Percentiles rank a stretch among this genome's conserved stretches.
These are phyloP conservation scores for Penicillium sp. DNA, from an alignment of 2,329 filamentous ascomycete genomes.

Conservation along the genomic window DNA sequence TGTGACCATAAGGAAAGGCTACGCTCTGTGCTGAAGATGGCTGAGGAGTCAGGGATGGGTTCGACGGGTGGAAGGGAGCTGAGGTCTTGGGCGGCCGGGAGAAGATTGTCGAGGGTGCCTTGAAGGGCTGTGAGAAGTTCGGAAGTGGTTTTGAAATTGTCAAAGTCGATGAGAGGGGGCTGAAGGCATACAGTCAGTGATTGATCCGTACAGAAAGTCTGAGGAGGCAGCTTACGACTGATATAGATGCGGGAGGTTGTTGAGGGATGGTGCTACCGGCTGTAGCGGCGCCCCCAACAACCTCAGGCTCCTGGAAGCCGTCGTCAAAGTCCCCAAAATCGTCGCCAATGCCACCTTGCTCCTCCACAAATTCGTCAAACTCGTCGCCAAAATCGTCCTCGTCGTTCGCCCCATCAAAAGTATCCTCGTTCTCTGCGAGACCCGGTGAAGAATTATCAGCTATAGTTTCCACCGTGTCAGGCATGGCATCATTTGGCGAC, in stretches of 20 bases:
- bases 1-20: conserved; percentile 95
- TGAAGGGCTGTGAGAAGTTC: conserved; percentile 39
- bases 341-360: conserved; percentile 52
- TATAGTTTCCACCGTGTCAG: conserved; percentile 46
- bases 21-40: conserved; percentile 80
- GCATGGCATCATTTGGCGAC: conserved; percentile 45
- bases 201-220: background rate
- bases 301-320: conserved; percentile 60
- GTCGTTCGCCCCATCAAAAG: conserved; percentile 43
- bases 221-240: conserved; percentile 46
- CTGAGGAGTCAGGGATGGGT: conserved; percentile 45
- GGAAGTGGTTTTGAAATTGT: conserved; percentile 51
- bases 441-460: conserved; percentile 39
- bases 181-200: conserved; percentile 18
- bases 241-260: conserved; percentile 37
- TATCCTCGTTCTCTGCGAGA: conserved; percentile 58
- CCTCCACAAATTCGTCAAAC: conserved; percentile 57
- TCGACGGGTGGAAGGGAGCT: conserved; percentile 40
- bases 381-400: conserved; percentile 54
- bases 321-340: conserved; percentile 70
- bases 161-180: conserved; percentile 55
- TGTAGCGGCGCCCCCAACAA: conserved; percentile 28
- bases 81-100: conserved; percentile 44
- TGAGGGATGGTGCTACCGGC: conserved; percentile 21
- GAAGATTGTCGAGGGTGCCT: conserved; percentile 47